Percentiles rank a stretch among this genome's conserved stretches.
Evolutionary conservation across 73 alveolate species (phyloP).

Genomic region (Effrenium voratum): DNA sequence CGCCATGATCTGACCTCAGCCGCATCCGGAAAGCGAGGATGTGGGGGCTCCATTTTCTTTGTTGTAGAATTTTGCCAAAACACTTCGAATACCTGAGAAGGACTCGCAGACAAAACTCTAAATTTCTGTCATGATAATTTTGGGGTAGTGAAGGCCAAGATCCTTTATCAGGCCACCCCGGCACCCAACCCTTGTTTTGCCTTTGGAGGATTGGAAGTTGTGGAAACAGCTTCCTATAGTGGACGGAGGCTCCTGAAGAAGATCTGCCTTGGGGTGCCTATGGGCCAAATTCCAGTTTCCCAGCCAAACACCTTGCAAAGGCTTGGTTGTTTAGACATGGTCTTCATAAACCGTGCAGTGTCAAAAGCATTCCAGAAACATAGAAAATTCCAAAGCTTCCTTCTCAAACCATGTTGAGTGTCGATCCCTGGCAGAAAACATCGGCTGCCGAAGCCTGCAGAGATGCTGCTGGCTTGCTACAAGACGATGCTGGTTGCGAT

Average conservation of each 20-base stretch:
- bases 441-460: constrained; percentile 8
- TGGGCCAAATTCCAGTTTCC: not conserved
- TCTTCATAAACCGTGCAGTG: no score
- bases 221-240: not conserved
- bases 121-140: not conserved
- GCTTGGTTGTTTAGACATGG: not conserved
- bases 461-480: not conserved
- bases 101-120: not conserved
- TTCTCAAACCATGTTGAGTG: no score
- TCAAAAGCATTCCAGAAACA: no score
- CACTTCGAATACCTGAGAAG: not conserved
- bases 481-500: not conserved
- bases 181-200: not conserved
- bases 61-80: not conserved
- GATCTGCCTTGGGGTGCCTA: constrained; percentile 2
- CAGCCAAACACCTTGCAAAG: not conserved
- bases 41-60: not conserved
- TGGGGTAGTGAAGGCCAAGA: not conserved
- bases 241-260: not conserved
- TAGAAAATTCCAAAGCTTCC: no score
- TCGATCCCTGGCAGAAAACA: not conserved
- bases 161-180: not conserved
- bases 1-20: not conserved
- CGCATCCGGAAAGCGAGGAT: not conserved
- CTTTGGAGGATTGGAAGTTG: not conserved